These are phyloP conservation scores for Hyaloperonospora brassicae DNA, from an alignment of 352 stramenopile genomes.

Conservation along the genomic window DNA sequence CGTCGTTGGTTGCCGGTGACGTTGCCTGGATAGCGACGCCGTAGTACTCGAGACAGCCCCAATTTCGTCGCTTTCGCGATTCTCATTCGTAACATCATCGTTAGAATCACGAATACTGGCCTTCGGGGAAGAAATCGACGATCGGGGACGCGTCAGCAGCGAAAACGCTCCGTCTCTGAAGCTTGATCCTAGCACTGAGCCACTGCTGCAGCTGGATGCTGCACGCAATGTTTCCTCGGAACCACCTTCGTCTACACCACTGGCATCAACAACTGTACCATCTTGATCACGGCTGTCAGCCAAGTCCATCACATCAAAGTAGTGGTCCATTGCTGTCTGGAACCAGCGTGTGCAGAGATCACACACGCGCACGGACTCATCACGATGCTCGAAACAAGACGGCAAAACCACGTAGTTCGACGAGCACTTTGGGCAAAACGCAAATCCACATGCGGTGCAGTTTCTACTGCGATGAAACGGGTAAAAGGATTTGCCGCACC, in stretches of 20 bases:
- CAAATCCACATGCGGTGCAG: slow-evolving; percentile 48
- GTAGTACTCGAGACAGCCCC: slow-evolving; percentile 5
- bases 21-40: slow-evolving; percentile 15
- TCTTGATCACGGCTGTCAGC: slow-evolving; percentile 18
- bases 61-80: slow-evolving; percentile 19
- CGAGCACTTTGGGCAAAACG: slow-evolving; percentile 60
- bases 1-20: slow-evolving; percentile 23
- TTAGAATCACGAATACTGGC: slow-evolving; percentile 6
- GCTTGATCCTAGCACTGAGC: slow-evolving; percentile 4
- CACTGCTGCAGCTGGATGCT: slow-evolving; percentile 11
- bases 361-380: slow-evolving; percentile 46
- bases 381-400: slow-evolving; percentile 43
- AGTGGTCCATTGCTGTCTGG: slow-evolving; percentile 53
- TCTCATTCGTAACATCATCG: slow-evolving; percentile 22
- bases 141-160: slow-evolving; percentile 9
- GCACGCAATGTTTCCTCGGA: slow-evolving; percentile 18
- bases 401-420: slow-evolving; percentile 49
- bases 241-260: slow-evolving; percentile 14
- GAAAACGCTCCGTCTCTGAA: slow-evolving; percentile 11
- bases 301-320: slow-evolving; percentile 55
- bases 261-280: slow-evolving; percentile 3
- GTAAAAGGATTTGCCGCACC: slow-evolving; percentile 59
- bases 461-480: slow-evolving; percentile 60
- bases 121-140: slow-evolving; percentile 22
- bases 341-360: slow-evolving; percentile 58